Conservation (phyloP, 495 filamentous ascomycete genomes). For the Sordaria brevicollis region DNA sequence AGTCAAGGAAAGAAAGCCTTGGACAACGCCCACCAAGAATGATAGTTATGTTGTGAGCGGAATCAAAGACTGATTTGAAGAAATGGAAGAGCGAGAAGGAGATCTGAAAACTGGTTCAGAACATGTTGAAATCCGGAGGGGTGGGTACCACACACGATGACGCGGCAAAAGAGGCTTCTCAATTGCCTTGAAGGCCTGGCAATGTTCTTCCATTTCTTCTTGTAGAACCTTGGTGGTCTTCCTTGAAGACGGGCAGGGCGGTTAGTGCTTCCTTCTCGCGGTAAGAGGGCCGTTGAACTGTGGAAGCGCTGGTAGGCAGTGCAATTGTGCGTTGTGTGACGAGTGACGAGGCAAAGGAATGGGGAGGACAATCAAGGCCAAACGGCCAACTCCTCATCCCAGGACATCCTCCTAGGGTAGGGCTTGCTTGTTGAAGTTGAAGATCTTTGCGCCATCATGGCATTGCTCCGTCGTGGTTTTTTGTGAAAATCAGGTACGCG, state of each 20-base stretch:
- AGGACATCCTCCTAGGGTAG: too few species aligned
- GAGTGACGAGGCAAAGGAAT: too few species aligned
- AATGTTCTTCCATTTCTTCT: too few species aligned
- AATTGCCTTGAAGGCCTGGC: not conserved
- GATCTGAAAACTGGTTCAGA: not conserved
- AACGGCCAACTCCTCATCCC: too few species aligned
- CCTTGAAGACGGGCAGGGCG: too few species aligned
- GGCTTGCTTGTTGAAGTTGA: not conserved
- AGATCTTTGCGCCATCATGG: not conserved
- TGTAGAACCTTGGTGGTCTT: not conserved
- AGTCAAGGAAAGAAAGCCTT: not conserved
- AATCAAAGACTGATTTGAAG: not conserved
- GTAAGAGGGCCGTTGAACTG: not conserved
- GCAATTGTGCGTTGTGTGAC: not conserved
- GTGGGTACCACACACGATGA: not conserved
- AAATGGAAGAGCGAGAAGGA: not conserved
- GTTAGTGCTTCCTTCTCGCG: not conserved
- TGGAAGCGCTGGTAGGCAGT: not conserved
- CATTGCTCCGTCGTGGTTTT: not conserved
- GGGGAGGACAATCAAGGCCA: too few species aligned
- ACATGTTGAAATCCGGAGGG: not conserved
- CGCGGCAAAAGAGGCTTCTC: not conserved
- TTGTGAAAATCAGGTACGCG: not conserved
- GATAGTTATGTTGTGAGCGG: not conserved
- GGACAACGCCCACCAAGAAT: not conserved